Conservation (phyloP, 371 early-diverging fungal species). For the Blastocladiella emersonii region DNA sequence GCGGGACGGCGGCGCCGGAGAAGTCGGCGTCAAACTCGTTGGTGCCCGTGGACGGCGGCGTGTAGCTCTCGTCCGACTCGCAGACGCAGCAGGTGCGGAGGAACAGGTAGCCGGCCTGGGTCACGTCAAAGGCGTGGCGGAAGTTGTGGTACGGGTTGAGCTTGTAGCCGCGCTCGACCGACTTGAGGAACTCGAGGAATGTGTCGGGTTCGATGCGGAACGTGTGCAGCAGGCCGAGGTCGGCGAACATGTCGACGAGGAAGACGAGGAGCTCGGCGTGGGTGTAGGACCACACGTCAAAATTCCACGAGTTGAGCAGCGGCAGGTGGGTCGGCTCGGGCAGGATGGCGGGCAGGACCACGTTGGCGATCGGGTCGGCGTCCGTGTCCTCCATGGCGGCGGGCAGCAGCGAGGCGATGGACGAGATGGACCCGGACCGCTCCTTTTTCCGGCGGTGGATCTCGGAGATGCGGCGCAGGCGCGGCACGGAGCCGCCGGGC, state of each 20-base stretch:
- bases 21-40: background rate
- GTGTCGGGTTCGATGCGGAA: background rate
- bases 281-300: slow-evolving; percentile 2
- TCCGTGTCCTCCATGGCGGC: background rate
- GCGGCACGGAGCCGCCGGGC: background rate
- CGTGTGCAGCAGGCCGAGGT: background rate
- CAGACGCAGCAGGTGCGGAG: slow-evolving; percentile 1
- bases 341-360: background rate
- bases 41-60: background rate
- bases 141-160: slow-evolving; percentile 5
- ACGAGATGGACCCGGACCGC: background rate
- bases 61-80: background rate
- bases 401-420: background rate
- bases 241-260: slow-evolving; percentile 6
- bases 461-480: background rate
- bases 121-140: slow-evolving; percentile 6
- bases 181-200: slow-evolving; percentile 1
- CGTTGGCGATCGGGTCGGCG: background rate
- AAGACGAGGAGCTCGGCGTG: slow-evolving; percentile 2
- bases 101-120: slow-evolving; percentile 3
- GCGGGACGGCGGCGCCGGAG: background rate
- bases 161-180: background rate
- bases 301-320: slow-evolving; percentile 2
- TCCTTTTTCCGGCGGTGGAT: background rate
- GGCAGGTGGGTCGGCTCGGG: background rate